These are phyloP conservation scores for Nigrospora sphaerica DNA, from an alignment of 2,329 filamentous ascomycete genomes.

Conservation along the genomic window DNA sequence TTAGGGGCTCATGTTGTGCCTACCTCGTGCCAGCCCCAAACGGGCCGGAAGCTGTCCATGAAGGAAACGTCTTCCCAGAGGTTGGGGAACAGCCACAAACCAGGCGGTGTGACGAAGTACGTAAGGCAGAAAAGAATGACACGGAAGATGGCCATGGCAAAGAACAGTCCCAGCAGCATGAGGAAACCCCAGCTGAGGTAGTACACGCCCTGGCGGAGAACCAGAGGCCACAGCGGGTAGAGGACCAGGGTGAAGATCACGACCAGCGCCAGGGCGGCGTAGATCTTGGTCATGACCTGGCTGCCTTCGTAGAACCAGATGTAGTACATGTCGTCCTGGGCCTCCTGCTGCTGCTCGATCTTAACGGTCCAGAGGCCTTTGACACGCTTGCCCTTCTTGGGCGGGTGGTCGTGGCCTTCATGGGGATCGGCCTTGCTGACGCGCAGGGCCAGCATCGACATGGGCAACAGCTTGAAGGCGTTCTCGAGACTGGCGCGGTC, in stretches of 20 bases:
- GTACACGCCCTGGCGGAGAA: conserved; percentile 89
- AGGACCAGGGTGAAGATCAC: conserved; percentile 84
- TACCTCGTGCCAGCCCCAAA: conserved; percentile 99
- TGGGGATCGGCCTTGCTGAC: conserved; percentile 77
- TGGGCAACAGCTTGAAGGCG: conserved; percentile 86
- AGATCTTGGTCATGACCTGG: conserved; percentile 89
- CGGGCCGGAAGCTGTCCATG: conserved; percentile 89
- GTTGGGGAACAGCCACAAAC: conserved; percentile 97
- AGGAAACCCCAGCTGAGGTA: conserved; percentile 94
- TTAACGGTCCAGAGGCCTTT: conserved; percentile 96
- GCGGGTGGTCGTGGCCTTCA: conserved; percentile 63
- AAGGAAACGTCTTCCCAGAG: conserved; percentile 98
- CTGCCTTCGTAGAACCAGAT: conserved; percentile 94
- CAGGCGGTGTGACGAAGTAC: conserved; percentile 75
- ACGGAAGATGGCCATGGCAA: conserved; percentile 94
- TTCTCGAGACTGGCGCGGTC: conserved; percentile 88
- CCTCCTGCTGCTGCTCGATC: conserved; percentile 94
- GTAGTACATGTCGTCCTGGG: conserved; percentile 82
- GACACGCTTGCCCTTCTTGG: conserved; percentile 75
- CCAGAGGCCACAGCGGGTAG: conserved; percentile 93
- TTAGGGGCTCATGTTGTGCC: conserved; percentile 25
- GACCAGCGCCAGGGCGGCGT: conserved; percentile 75
- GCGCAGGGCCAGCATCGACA: conserved; percentile 88
- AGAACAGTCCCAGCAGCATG: conserved; percentile 85
- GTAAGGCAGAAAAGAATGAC: conserved; percentile 91